Evolutionary conservation across 2,329 filamentous ascomycete genomes (phyloP), one percentile per base, ranked within the genome.

Genomic region (Myotisia sp.): DNA sequence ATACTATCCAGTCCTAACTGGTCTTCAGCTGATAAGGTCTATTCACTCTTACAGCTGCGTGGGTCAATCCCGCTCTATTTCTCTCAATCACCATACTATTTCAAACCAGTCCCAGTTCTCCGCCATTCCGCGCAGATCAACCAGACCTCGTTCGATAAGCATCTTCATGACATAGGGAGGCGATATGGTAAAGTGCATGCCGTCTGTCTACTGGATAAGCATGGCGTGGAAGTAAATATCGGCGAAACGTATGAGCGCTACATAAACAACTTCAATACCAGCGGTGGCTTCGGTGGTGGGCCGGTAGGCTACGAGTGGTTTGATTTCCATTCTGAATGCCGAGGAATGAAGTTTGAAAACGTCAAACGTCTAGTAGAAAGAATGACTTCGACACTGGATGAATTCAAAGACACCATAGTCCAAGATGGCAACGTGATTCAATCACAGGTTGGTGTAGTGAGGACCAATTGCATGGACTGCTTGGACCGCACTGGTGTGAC

Each of bases 381-480:
- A 0, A 58, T 95, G 3, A 70, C 70, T 18, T 59, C 67, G 3
- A 75, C 70, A n/a, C 62, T 94, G 7, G 74, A 79, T 27, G 63
- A 67, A 3, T 73, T 79, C 29, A 77, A 81, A 1, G 85, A 81
- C 60, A 84, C 79, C 0, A 69, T 81, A 8, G 53, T 69, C 9
- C 56, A 65, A 6, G 50, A 62, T 19, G 59, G 62, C 12, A 51
- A 55, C 14, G 42, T 61, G 2, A 38, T 57, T 13, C 55, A 58
- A 21, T 54, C 52, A 29, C 86, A 94, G 52, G 66, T 62, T 17
- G 86, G 86, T 1, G 72, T 92, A 5, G 55, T 95, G n/a, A 71
- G 90, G 37, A 94, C 85, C 2, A 98, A 98, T 51, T 98, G 90
- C 56, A 95, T 98, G 90, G 90, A 98, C 51, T 98, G 90, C 47